phyloP scores from a whole-genome alignment of 345 rosid genomes.

The Excoecaria cochinchinensis region DNA sequence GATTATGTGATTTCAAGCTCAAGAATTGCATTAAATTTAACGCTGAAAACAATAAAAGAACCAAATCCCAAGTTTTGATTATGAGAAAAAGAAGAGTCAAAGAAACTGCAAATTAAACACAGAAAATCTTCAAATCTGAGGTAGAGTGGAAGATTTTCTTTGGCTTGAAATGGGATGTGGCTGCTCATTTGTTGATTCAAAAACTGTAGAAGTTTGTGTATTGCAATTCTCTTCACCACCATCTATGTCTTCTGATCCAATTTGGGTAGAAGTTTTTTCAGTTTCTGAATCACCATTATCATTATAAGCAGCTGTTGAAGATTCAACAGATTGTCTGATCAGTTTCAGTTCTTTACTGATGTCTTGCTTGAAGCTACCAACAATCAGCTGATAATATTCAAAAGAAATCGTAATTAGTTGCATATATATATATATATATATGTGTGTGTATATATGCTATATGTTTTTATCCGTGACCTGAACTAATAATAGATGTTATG shows the following conservation, averaged over 20 bases:
- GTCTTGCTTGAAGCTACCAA: constrained; percentile 38
- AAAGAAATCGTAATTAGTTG: neutral
- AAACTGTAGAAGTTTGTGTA: constrained; percentile 19
- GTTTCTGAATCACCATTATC: constrained; percentile 2
- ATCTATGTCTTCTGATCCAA: neutral
- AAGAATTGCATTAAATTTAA: neutral
- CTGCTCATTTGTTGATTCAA: neutral
- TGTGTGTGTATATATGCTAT: no score
- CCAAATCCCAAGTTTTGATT: neutral
- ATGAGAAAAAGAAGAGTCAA: neutral
- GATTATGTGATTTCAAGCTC: no score
- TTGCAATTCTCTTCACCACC: constrained; percentile 8
- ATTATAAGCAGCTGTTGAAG: constrained; percentile 7
- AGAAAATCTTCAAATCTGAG: neutral
- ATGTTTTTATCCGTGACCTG: no score
- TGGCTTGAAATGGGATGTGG: constrained; percentile 5
- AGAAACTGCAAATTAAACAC: neutral
- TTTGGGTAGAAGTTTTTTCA: constrained; percentile 11
- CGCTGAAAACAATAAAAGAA: neutral
- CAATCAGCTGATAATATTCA: constrained; percentile 32
- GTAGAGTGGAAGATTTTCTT: neutral
- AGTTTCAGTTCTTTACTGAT: constrained; percentile 12
- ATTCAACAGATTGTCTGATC: constrained; percentile 4
- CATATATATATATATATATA: no score
- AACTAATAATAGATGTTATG: no score